Base-by-base conservation (phyloP, 179 eudicot genomes). In the Monotropa hypopitys region DNA sequence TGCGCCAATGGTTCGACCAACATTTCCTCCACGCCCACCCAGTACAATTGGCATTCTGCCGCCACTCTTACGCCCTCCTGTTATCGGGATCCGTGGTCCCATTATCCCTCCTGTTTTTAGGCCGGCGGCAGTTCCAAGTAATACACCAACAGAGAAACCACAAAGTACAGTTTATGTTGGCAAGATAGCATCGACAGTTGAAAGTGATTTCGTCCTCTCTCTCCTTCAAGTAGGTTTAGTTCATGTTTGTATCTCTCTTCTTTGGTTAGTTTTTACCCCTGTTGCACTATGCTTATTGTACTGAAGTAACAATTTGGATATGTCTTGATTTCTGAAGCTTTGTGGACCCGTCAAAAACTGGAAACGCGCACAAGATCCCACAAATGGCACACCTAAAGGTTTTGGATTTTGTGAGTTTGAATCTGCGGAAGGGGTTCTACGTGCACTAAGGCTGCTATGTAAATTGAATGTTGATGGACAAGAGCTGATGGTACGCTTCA, bases 281-380 rank as follows among this genome's bases (percentile, higher is more conserved):
- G 26, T 61, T 40, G 20, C 21, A 38, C 12, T 20, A 45, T 50
- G 30, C 4, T 73, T 73, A 4, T 61, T 30, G 16, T 73, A 18
- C 76, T 74, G 33, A 74, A 10, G 18, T 70, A 46, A 46, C n/a
- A 13, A 23, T 72, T 67, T 30, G n/a, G 35, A 28, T 73, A 18
- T 80, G 76, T 70, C 53, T 47, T 79, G 40, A 43, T 74, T 79
- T 79, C 16, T 86, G 80, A 80, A 96, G 99, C 88, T 96, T 42
- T 96, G 98, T 84, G 99, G 99, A 73, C 94, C 96, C 51, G 90
- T 96, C 51, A 96, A 93, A 89, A 91, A 87, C 78, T 96, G 98
- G 99, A 96, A 93, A 83, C 98, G 97, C 66, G 83, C 89, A 78
- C 98, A 91, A 79, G 96, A 88, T 86, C 97, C 98, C 6, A 80